These are phyloP conservation scores for Fusarium floridanum DNA, from an alignment of 2,329 filamentous ascomycete species.

Conservation along the genomic window DNA sequence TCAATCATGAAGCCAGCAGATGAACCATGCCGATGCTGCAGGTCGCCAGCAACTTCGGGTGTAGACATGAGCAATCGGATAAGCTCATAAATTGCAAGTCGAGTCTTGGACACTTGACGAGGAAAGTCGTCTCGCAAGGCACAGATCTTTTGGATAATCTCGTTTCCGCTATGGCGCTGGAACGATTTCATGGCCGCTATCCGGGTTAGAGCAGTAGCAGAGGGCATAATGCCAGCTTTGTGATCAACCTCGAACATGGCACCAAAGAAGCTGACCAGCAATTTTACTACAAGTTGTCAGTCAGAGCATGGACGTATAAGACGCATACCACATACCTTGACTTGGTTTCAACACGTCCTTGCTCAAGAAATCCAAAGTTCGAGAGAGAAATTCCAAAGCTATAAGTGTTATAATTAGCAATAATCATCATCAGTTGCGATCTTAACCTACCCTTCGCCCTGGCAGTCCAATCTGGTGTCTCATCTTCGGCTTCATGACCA, in stretches of 20 bases:
- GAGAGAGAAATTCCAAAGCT: slow-evolving; percentile 70
- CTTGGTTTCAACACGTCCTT: slow-evolving; percentile 61
- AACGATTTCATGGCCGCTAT: slow-evolving; percentile 65
- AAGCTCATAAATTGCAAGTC: slow-evolving; percentile 65
- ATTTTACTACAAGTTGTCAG: slow-evolving; percentile 53
- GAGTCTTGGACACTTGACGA: slow-evolving; percentile 64
- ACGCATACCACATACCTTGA: slow-evolving; percentile 56
- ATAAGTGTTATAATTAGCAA: slow-evolving; percentile 8
- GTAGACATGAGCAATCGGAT: slow-evolving; percentile 60
- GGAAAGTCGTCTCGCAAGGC: slow-evolving; percentile 69
- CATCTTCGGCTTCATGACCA: slow-evolving; percentile 55
- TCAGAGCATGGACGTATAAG: background rate
- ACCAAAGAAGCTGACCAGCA: slow-evolving; percentile 67
- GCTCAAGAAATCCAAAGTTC: slow-evolving; percentile 64
- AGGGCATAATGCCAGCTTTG: slow-evolving; percentile 69
- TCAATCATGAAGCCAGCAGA: slow-evolving; percentile 62
- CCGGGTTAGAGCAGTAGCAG: slow-evolving; percentile 64
- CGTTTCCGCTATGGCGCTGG: slow-evolving; percentile 60
- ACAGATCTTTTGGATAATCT: slow-evolving; percentile 64
- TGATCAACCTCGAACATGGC: slow-evolving; percentile 71
- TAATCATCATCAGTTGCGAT: background rate
- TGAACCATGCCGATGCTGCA: slow-evolving; percentile 59
- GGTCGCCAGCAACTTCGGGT: slow-evolving; percentile 57
- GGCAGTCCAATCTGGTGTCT: slow-evolving; percentile 64
- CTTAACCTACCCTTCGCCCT: slow-evolving; percentile 62